phyloP scores from a whole-genome alignment of 2,329 filamentous ascomycete genomes.

The Penicillium sp. region DNA sequence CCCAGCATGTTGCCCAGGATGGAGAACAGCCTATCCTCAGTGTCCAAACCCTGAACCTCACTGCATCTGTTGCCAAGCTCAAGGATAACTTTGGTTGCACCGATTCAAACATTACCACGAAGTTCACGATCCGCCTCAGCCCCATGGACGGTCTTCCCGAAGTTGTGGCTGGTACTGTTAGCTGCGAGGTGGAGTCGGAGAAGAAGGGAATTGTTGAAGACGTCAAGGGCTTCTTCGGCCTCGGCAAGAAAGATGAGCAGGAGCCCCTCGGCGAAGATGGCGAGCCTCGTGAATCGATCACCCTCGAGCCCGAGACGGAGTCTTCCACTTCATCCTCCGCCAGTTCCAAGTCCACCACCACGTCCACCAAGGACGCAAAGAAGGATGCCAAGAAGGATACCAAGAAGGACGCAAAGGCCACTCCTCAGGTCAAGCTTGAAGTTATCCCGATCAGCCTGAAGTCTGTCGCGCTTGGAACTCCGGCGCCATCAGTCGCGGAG shows the following conservation, averaged over 20 bases:
- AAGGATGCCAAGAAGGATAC: conserved; percentile 10
- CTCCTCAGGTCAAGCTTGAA: conserved; percentile 49
- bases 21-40: conserved; percentile 57
- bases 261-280: conserved; percentile 63
- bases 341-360: conserved; percentile 50
- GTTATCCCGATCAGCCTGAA: conserved; percentile 52
- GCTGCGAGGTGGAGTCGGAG: conserved; percentile 76
- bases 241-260: conserved; percentile 88
- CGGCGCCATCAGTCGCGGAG: conserved; percentile 35
- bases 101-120: conserved; percentile 73
- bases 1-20: conserved; percentile 59
- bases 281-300: conserved; percentile 48
- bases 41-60: conserved; percentile 80
- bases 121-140: conserved; percentile 71
- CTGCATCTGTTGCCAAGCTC: conserved; percentile 73
- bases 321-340: conserved; percentile 45
- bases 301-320: conserved; percentile 47
- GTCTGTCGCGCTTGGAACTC: conserved; percentile 47
- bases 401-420: conserved; percentile 28
- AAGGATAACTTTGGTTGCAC: conserved; percentile 76
- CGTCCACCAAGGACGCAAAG: conserved; percentile 47
- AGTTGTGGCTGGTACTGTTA: conserved; percentile 70
- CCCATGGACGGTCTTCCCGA: conserved; percentile 75
- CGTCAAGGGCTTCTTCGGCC: conserved; percentile 93
- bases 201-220: conserved; percentile 85